A percentile compares a stretch with the other conserved stretches of the same genome.
These are phyloP conservation scores for Diaporthe vaccinii DNA, from an alignment of 2,329 filamentous ascomycete species.

Conservation along the genomic window DNA sequence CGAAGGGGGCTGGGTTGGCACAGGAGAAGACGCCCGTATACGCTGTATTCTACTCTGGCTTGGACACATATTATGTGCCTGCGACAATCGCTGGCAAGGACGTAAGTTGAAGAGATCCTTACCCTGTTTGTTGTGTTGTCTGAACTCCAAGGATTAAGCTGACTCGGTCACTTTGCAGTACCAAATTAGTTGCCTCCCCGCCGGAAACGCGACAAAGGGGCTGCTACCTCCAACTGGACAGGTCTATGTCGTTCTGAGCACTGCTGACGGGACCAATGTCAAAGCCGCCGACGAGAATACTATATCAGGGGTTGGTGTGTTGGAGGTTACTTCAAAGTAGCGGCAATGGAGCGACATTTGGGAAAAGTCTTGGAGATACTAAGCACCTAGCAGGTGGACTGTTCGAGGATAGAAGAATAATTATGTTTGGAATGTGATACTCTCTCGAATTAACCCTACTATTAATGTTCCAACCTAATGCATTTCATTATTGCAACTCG, in stretches of 20 bases:
- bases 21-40: constrained; percentile 42
- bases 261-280: constrained; percentile 49
- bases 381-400: background rate
- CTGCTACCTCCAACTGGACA: constrained; percentile 49
- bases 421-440: background rate
- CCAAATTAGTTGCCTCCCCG: constrained; percentile 42
- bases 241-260: constrained; percentile 56
- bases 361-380: background rate
- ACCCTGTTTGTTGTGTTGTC: no score
- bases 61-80: constrained; percentile 47
- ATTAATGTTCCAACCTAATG: no score
- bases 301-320: constrained; percentile 53
- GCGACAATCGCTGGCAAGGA: constrained; percentile 37
- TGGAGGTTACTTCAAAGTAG: constrained; percentile 46
- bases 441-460: background rate
- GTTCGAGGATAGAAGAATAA: background rate
- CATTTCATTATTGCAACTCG: no score
- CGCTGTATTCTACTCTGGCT: constrained; percentile 46
- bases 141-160: background rate
- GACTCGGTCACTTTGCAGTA: constrained; percentile 14
- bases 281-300: constrained; percentile 53
- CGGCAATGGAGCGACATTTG: background rate
- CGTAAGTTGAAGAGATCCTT: constrained; percentile 22
- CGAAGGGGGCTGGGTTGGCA: constrained; percentile 37
- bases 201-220: background rate